These are phyloP conservation scores for Zymoseptoria pseudotritici DNA, from an alignment of 2,329 filamentous ascomycete species.

Conservation along the genomic window DNA sequence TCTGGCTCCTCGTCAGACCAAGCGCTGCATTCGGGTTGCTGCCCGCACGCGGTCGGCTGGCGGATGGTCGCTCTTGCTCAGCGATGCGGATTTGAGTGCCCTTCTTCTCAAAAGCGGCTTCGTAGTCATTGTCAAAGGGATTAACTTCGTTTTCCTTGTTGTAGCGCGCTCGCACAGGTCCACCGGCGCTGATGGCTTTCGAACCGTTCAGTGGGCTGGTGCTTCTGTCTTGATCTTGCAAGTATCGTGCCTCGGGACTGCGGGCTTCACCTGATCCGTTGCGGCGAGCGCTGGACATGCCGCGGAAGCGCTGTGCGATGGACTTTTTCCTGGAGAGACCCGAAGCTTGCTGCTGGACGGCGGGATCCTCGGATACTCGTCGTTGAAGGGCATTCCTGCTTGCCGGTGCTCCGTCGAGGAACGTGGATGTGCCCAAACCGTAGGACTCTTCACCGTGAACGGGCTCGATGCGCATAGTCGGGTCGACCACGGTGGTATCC, in stretches of 20 bases:
- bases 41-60: slow-evolving; percentile 34
- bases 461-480: slow-evolving; percentile 57
- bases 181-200: slow-evolving; percentile 35
- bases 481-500: slow-evolving; percentile 53
- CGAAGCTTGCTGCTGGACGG: slow-evolving; percentile 34
- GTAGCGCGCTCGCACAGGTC: slow-evolving; percentile 31
- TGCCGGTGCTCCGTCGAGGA: slow-evolving; percentile 87
- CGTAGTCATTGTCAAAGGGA: slow-evolving; percentile 70
- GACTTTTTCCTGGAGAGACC: slow-evolving; percentile 88
- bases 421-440: slow-evolving; percentile 88
- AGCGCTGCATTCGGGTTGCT: slow-evolving; percentile 50
- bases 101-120: slow-evolving; percentile 58
- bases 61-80: slow-evolving; percentile 34
- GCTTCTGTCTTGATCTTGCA: slow-evolving; percentile 9
- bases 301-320: slow-evolving; percentile 81
- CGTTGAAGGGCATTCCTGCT: slow-evolving; percentile 71
- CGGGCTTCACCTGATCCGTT: slow-evolving; percentile 28
- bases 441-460: slow-evolving; percentile 78
- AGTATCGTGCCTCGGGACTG: slow-evolving; percentile 50
- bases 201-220: slow-evolving; percentile 17
- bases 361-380: slow-evolving; percentile 61
- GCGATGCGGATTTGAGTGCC: slow-evolving; percentile 49
- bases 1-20: slow-evolving; percentile 12
- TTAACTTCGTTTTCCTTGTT: slow-evolving; percentile 47
- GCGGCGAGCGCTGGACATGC: slow-evolving; percentile 66